Percentiles rank a stretch among this genome's conserved stretches.
Evolutionary conservation across 2,329 filamentous ascomycete species (phyloP).

Genomic region (Zasmidium cellare): DNA sequence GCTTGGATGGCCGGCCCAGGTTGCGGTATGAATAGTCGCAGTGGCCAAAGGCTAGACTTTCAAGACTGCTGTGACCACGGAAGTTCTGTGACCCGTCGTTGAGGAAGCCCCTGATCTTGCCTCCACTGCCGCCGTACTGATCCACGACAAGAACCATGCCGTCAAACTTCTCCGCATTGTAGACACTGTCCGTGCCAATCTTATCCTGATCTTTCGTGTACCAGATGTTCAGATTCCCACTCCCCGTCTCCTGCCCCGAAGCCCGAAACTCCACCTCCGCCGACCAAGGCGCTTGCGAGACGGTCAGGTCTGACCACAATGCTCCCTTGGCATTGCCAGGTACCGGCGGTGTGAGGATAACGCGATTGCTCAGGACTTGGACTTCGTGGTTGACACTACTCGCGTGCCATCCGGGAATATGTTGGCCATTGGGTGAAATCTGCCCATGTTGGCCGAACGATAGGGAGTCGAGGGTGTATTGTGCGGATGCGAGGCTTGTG

Average conservation of each 20-base stretch:
- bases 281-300: conserved; percentile 65
- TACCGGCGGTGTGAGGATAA: conserved; percentile 85
- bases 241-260: conserved; percentile 78
- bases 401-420: conserved; percentile 58
- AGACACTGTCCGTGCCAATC: conserved; percentile 74
- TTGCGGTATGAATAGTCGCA: conserved; percentile 92
- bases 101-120: conserved; percentile 85
- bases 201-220: conserved; percentile 67
- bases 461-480: conserved; percentile 40
- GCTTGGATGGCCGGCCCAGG: conserved; percentile 75
- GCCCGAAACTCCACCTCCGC: conserved; percentile 85
- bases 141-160: conserved; percentile 88
- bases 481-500: conserved; percentile 25
- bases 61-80: conserved; percentile 71
- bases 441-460: conserved; percentile 74
- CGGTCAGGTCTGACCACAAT: conserved; percentile 70
- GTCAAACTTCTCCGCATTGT: conserved; percentile 82
- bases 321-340: conserved; percentile 84
- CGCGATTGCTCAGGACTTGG: conserved; percentile 76
- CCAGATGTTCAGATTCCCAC: conserved; percentile 93
- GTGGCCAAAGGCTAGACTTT: conserved; percentile 87
- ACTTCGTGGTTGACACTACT: conserved; percentile 57
- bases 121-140: conserved; percentile 73
- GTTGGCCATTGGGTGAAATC: conserved; percentile 62
- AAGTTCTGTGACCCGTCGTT: conserved; percentile 88